Base-by-base conservation (phyloP, 495 filamentous ascomycete species). In the Penicillium manginii region DNA sequence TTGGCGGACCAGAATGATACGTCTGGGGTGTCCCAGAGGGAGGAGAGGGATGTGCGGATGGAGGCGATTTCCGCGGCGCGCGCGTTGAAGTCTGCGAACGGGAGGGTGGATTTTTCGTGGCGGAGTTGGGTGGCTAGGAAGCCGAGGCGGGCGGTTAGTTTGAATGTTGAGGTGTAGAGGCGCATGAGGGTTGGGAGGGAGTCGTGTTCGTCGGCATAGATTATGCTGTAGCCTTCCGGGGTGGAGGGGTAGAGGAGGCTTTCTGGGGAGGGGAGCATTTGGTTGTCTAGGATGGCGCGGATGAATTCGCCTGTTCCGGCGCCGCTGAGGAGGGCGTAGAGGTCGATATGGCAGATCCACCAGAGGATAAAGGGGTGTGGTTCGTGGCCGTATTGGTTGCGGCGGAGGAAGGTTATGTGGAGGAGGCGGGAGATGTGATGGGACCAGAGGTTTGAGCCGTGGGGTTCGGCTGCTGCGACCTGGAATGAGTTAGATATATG, bases 341-440 rank as follows among this genome's bases (percentile, higher is more conserved):
- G 68, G 65, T 86, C 84, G 26, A 86, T 80, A 54, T 74, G 74
- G 59, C 76, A 83, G 26, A 84, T 75, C 70, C 76, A 79, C 83
- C 83, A 86, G 18, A 85, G 61, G 12, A 86, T 69, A 57, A 80
- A 82, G 3, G 78, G 73, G 54, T 79, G 81, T 14, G 68, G 75
- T 63, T 87, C 84, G 4, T 62, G 62, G 17, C 74, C 78, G 46
- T 75, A 70, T 19, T 74, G 70, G 8, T 78, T 65, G n/a, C 72
- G 73, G 47, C 84, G 70, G 14, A 79, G 64, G 17, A 81, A 65
- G 6, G 78, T 68, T 35, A 84, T 83, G 47, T 78, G 77, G 12
- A 81, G 78, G 1, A 87, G 69, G 46, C 81, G 83, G 39, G 78
- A 78, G 54, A 83, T 75, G 58, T 86, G 82, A 50, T 84, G 75